Base-by-base conservation (phyloP, 306 rosid species). In the Lathyrus aphaca region DNA sequence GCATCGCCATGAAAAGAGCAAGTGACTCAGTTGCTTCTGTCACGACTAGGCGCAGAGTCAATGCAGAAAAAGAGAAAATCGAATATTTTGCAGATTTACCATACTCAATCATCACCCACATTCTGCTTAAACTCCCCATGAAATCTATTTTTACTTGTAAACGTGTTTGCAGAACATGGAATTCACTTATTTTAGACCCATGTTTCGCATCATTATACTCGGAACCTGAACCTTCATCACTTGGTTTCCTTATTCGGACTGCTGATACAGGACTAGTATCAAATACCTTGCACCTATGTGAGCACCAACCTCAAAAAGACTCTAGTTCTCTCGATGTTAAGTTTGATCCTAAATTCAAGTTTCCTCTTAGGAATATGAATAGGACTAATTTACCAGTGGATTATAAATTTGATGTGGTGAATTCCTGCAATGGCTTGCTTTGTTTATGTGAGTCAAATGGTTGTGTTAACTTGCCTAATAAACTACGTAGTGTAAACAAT, bases 391-490 rank as follows among this genome's bases (percentile, higher is more conserved):
- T 11, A 4, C 32, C 10, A 54, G 4, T 19, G 3, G 49, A 62
- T 39, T 10, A 16, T 11, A 13, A 21, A 15, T 63, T 65, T 13
- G 72, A 0, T 1, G 16, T 73, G 37, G 73, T 64, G 18, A 81
- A 67, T 57, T 68, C 77, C 1, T 81, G 77, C n/a, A 77, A 69
- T 42, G 79, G 79, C 32, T 54, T 76, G 5, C 59, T 81, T 62
- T 81, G 80, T 64, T 69, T 81, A 73, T 55, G 42, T 39, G 39
- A 56, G 19, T 11, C 53, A 0, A 1, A 2, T 3, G 0, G 0
- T 2, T 29, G 5, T 29, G 5, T 29, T 29, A 3, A 4, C 32
- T 29, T 29, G 32, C 8, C 37, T 4, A 5, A 4, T 29, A 5
- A 0, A 4, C 8, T 30, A 30, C 0, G 0, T 5, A n/a, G 5